Percentiles rank a stretch among this genome's conserved stretches.
Evolutionary conservation across 495 filamentous ascomycete genomes (phyloP).

Genomic region (Penicillium subrubescens): DNA sequence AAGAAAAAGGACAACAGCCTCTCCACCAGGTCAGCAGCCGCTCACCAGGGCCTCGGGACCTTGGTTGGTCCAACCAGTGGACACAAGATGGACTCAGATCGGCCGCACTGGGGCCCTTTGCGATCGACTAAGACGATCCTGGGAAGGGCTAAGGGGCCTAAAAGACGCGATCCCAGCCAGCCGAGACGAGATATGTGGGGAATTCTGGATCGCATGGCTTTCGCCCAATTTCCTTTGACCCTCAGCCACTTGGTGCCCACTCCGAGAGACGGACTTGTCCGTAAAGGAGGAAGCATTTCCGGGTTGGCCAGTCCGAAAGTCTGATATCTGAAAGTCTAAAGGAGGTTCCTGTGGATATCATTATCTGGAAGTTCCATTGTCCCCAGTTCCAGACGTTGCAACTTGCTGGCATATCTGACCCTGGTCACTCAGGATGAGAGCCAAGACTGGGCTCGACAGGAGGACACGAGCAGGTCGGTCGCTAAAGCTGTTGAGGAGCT

Average conservation of each 20-base stretch:
- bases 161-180: conserved; percentile 30
- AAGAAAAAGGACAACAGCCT: background rate
- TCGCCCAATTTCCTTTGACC: conserved; percentile 10
- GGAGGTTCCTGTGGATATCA: background rate
- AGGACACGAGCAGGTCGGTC: conserved; percentile 22
- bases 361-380: background rate
- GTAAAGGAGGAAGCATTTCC: conserved; percentile 8
- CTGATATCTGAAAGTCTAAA: background rate
- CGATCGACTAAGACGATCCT: conserved; percentile 32
- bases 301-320: conserved; percentile 4
- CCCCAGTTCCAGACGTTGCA: background rate
- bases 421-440: too few relatives aligned
- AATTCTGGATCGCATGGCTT: conserved; percentile 25
- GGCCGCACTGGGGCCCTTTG: conserved; percentile 25
- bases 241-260: conserved; percentile 12
- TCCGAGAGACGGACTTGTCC: conserved; percentile 21
- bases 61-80: conserved; percentile 30
- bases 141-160: conserved; percentile 21
- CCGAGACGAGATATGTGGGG: conserved; percentile 31
- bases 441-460: conserved; percentile 12
- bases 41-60: conserved; percentile 12
- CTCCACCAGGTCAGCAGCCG: background rate
- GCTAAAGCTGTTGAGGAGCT: conserved; percentile 8
- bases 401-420: background rate
- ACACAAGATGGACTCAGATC: conserved; percentile 21